These are phyloP conservation scores for Polyporus arcularius DNA, from an alignment of 768 basidiomycete genomes.

Conservation along the genomic window DNA sequence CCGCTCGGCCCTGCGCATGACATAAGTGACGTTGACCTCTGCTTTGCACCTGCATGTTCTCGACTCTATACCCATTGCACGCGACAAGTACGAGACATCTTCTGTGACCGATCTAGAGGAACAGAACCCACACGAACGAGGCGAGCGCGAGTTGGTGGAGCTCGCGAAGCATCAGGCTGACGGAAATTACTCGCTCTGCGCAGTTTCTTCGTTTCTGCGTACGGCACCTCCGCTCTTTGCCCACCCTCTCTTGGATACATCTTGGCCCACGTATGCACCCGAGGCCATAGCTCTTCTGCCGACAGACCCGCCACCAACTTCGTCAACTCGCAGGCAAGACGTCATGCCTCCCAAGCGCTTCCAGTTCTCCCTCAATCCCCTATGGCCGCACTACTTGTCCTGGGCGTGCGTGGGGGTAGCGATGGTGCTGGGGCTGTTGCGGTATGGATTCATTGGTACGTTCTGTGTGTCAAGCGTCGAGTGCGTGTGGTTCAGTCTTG, in stretches of 20 bases:
- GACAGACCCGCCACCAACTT: background rate
- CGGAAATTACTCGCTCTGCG: no score
- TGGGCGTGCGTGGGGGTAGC: slow-evolving; percentile 40
- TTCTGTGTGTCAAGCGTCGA: background rate
- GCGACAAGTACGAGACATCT: no score
- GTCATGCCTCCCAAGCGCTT: slow-evolving; percentile 28
- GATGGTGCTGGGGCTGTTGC: slow-evolving; percentile 44
- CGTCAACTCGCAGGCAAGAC: background rate
- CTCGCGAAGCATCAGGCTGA: no score
- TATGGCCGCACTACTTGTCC: slow-evolving; percentile 54
- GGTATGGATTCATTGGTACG: slow-evolving; percentile 48
- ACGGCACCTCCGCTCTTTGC: no score
- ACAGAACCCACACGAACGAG: background rate
- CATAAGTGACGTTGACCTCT: no score
- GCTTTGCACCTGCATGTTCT: no score
- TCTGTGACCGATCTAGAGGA: background rate
- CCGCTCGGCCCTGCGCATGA: no score
- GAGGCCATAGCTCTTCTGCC: no score
- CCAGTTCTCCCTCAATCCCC: slow-evolving; percentile 33
- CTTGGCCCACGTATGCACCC: no score
- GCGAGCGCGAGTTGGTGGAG: background rate
- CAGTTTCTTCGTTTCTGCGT: no score
- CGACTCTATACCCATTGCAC: no score
- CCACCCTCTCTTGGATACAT: no score
- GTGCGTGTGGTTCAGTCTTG: background rate